Evolutionary conservation across 2,329 filamentous ascomycete species (phyloP).

Genomic region (Neoarthrinium moseri): DNA sequence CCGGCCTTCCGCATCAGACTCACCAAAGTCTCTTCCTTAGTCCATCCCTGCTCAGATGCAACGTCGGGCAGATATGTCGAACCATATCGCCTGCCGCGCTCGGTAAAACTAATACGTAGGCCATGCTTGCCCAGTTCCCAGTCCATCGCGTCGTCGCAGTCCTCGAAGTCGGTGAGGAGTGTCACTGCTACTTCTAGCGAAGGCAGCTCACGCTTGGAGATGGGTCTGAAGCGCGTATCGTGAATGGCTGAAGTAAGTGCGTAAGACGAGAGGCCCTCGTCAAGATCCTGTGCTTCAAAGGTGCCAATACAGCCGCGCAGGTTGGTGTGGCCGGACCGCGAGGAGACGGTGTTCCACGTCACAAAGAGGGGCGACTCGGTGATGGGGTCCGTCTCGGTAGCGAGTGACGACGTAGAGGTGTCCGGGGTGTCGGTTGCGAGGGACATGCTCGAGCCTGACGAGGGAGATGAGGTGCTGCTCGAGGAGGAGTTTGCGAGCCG

Average conservation of each 20-base stretch:
- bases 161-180: slow-evolving; percentile 82
- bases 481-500: slow-evolving; percentile 23
- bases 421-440: slow-evolving; percentile 39
- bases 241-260: slow-evolving; percentile 74
- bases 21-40: slow-evolving; percentile 84
- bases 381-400: slow-evolving; percentile 26
- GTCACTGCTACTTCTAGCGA: slow-evolving; percentile 69
- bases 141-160: slow-evolving; percentile 69
- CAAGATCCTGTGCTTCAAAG: slow-evolving; percentile 75
- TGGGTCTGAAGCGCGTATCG: slow-evolving; percentile 61
- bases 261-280: slow-evolving; percentile 73
- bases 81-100: slow-evolving; percentile 71
- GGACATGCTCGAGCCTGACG: slow-evolving; percentile 32
- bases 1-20: slow-evolving; percentile 94
- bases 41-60: slow-evolving; percentile 90
- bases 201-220: slow-evolving; percentile 53
- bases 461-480: slow-evolving; percentile 25
- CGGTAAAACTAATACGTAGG: slow-evolving; percentile 79
- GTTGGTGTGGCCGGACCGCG: slow-evolving; percentile 54
- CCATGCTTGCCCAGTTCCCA: slow-evolving; percentile 89
- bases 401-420: slow-evolving; percentile 41
- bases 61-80: slow-evolving; percentile 93
- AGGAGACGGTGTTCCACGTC: slow-evolving; percentile 81
- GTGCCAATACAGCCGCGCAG: slow-evolving; percentile 96
- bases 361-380: slow-evolving; percentile 79